Evolutionary conservation across 2,329 filamentous ascomycete genomes (phyloP), one percentile per base, ranked within the genome.

Genomic region (Boeremia exigua): DNA sequence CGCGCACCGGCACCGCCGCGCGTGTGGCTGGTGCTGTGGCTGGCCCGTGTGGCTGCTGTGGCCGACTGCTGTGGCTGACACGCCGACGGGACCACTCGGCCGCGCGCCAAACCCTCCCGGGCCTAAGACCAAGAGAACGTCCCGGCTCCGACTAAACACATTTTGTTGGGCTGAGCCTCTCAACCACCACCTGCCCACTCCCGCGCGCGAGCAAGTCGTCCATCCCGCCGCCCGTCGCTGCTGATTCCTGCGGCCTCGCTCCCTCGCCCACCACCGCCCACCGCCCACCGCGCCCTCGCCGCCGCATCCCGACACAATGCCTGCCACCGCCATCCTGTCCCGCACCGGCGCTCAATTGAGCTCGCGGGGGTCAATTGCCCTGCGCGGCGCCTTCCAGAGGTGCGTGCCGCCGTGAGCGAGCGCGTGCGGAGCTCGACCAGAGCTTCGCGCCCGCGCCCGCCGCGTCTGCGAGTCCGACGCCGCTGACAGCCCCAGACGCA

Each of bases 271-370:
- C 61, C 65, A 60, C 60, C 38, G 61, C 49, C 25, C 39, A 17
- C 39, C 40, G n/a, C 10, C 5, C 36, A 19, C 55, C 44, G 34
- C 40, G 42, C 32, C 27, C 17, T 40, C 63, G 50, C 61, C 48
- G 54, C 60, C 63, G 64, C 70, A 68, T 72, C 70, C 71, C 69
- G 68, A 68, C 76, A 80, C 77, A 74, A 86, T 86, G 83, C 82
- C 83, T 75, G 82, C 83, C 45, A 61, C 71, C 52, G 75, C 78
- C 47, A 67, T 81, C 62, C 71, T 81, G 58, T 68, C 77, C 57
- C 75, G 79, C 69, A 75, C 76, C 58, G 78, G 79, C 52, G 69
- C 70, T 68, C 77, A 79, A 75, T 72, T 79, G 63, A 74, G 70
- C 69, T 70, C 71, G 66, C 63, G 75, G 52, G 71, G 69, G 15